Conservation (phyloP, 108 stramenopile species). For the Cyclotella atomus region DNA sequence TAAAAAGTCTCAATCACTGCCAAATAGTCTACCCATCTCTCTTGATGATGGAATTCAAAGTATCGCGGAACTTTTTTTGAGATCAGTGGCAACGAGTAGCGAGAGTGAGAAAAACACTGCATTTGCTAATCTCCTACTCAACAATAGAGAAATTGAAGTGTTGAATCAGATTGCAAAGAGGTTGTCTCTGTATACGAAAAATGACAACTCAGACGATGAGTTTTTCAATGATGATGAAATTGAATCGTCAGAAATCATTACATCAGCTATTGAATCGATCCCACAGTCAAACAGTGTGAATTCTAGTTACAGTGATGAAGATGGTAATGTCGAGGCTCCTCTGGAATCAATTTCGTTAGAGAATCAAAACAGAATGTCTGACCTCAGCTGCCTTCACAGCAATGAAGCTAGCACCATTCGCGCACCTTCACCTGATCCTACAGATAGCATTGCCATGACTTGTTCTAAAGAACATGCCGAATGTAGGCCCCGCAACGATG, state of each 20-base stretch:
- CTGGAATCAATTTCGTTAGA: neutral
- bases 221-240: conserved; percentile 5
- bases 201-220: neutral
- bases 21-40: neutral
- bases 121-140: neutral
- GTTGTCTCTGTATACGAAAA: neutral
- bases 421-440: too few relatives aligned
- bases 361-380: neutral
- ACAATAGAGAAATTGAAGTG: neutral
- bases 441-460: too few relatives aligned
- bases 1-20: neutral
- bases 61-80: conserved; percentile 1
- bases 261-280: neutral
- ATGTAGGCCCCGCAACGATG: too few relatives aligned
- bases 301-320: neutral
- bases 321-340: neutral
- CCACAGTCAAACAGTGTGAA: neutral
- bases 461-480: too few relatives aligned
- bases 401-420: neutral
- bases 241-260: neutral
- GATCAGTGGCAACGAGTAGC: neutral
- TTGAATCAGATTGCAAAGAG: neutral
- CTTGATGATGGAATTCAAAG: conserved; percentile 16
- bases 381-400: neutral
- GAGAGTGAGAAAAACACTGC: conserved; percentile 6